Evolutionary conservation across 768 basidiomycete genomes (phyloP).

Genomic region (Russula dissimulans): DNA sequence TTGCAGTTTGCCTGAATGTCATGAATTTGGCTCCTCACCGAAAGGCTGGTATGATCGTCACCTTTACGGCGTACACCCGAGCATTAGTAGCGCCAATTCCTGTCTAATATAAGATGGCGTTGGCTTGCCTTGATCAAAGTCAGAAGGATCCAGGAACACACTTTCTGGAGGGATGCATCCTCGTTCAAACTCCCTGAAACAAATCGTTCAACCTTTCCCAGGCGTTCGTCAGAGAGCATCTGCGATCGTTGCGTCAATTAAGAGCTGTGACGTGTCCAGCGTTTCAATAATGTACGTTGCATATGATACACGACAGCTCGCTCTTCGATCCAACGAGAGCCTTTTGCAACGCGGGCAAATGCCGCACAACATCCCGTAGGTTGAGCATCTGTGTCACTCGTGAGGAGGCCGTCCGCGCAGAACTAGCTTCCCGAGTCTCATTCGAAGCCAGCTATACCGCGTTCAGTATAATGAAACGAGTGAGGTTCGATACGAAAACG

Average conservation of each 20-base stretch:
- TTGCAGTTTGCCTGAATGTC: constrained; percentile 58
- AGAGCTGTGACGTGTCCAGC: not conserved
- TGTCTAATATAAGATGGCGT: constrained; percentile 35
- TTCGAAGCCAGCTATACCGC: constrained; percentile 53
- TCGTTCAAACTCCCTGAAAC: constrained; percentile 67
- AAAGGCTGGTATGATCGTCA: constrained; percentile 17
- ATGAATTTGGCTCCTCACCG: not conserved
- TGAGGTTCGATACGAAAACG: constrained; percentile 9
- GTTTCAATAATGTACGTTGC: constrained; percentile 36
- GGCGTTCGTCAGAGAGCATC: constrained; percentile 70
- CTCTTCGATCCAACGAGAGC: constrained; percentile 52
- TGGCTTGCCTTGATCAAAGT: not conserved
- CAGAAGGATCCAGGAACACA: constrained; percentile 20
- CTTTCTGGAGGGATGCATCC: constrained; percentile 52
- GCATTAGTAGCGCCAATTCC: constrained; percentile 69
- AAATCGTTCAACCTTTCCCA: constrained; percentile 50
- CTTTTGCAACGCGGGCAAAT: constrained; percentile 51
- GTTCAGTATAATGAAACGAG: not conserved
- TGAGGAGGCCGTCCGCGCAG: constrained; percentile 54
- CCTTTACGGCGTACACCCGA: constrained; percentile 84
- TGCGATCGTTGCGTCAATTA: constrained; percentile 22
- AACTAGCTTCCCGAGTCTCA: constrained; percentile 44
- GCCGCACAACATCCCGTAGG: constrained; percentile 62
- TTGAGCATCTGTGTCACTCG: constrained; percentile 74
- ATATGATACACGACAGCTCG: constrained; percentile 52